These are phyloP conservation scores for Ascomycota sp. DNA, from an alignment of 2,329 filamentous ascomycete species.

Conservation along the genomic window DNA sequence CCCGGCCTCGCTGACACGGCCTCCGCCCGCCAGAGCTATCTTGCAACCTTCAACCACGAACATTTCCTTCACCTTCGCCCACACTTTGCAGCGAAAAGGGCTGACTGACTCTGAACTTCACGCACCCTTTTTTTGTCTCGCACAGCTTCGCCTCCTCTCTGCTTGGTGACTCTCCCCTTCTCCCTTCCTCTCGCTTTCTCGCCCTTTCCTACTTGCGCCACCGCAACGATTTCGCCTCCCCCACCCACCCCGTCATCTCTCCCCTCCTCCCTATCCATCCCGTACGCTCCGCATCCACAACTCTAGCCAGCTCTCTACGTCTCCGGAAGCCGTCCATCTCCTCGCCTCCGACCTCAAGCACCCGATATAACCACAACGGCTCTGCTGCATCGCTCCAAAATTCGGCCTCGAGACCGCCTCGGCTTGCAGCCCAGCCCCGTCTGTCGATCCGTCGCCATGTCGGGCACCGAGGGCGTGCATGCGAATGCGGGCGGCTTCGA, in stretches of 20 bases:
- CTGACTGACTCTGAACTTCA: no score
- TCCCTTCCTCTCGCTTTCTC: not conserved
- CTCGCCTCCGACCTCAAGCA: no score
- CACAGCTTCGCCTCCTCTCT: not conserved
- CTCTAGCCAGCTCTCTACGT: no score
- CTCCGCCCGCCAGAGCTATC: no score
- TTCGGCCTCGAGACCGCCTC: not conserved
- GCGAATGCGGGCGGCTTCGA: constrained; percentile 27
- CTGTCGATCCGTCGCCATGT: constrained; percentile 24
- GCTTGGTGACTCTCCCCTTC: not conserved
- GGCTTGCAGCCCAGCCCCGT: not conserved
- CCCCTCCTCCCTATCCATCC: not conserved
- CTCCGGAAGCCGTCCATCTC: no score
- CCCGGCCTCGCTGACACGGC: no score
- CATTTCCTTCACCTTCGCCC: no score
- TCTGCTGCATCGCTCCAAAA: no score
- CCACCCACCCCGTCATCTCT: not conserved
- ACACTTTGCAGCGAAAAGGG: no score
- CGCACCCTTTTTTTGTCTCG: not conserved
- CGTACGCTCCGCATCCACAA: not conserved
- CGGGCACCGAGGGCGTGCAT: constrained; percentile 20
- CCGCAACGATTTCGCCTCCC: not conserved
- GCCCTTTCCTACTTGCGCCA: not conserved
- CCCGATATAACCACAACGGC: no score
- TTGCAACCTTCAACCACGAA: no score